phyloP scores from a whole-genome alignment of 805 yeast genomes.

The Zygotorulaspora florentina region DNA sequence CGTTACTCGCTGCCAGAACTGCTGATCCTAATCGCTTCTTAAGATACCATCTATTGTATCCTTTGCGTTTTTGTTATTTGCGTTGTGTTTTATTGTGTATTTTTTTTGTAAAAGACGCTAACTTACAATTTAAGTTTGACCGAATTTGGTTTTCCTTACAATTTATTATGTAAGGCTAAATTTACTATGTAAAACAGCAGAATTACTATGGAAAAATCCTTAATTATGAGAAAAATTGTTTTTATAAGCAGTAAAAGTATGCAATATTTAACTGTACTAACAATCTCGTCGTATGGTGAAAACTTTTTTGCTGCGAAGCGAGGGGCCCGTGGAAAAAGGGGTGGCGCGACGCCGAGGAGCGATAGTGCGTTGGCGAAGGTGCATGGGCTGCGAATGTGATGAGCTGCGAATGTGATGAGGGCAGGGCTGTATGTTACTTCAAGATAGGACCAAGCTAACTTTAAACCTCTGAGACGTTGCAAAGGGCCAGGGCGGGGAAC shows the following conservation, averaged over 20 bases:
- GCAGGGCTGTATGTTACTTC: too few relatives aligned
- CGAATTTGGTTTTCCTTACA: not conserved
- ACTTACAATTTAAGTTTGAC: constrained; percentile 3
- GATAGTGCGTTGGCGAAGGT: not conserved
- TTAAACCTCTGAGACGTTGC: too few relatives aligned
- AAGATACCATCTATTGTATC: not conserved
- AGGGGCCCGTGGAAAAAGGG: not conserved
- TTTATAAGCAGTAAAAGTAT: not conserved
- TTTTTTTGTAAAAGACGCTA: not conserved
- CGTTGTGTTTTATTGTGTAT: constrained; percentile 2
- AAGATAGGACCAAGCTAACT: too few relatives aligned
- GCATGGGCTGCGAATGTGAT: not conserved
- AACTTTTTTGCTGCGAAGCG: not conserved
- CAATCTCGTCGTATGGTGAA: not conserved
- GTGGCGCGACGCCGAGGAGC: not conserved
- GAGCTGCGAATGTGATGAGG: not conserved
- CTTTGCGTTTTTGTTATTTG: not conserved
- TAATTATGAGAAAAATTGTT: not conserved
- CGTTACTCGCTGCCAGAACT: too few relatives aligned
- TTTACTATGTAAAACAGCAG: not conserved
- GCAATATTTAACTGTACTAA: constrained; percentile 1
- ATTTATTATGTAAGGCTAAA: not conserved
- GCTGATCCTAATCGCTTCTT: too few relatives aligned
- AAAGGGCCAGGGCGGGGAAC: too few relatives aligned
- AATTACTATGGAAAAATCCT: not conserved